Evolutionary conservation across 208 protist species (phyloP).

Genomic region (Strigomonas culicis): DNA sequence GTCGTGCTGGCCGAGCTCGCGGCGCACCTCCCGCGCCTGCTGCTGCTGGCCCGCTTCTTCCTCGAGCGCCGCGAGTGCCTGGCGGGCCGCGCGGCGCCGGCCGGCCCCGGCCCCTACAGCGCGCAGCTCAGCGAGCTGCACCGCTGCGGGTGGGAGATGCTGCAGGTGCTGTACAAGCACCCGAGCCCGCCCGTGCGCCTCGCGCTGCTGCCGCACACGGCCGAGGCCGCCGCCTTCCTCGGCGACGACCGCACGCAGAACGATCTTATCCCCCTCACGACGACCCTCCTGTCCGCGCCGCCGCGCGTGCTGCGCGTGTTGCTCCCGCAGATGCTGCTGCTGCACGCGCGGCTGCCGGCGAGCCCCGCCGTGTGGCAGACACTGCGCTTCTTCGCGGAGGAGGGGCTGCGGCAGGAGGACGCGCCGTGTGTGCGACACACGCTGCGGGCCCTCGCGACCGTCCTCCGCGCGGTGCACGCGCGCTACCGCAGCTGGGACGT

Average conservation of each 20-base stretch:
- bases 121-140: constrained; percentile 41
- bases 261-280: constrained; percentile 74
- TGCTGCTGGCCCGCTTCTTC: constrained; percentile 40
- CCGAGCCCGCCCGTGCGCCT: constrained; percentile 28
- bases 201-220: constrained; percentile 29
- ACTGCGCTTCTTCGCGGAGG: constrained; percentile 62
- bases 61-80: constrained; percentile 36
- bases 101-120: constrained; percentile 19
- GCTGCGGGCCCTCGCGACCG: constrained; percentile 29
- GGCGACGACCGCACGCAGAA: constrained; percentile 52
- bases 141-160: constrained; percentile 51
- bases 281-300: constrained; percentile 39
- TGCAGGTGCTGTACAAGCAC: constrained; percentile 53
- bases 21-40: constrained; percentile 48
- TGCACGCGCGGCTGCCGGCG: constrained; percentile 37
- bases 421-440: constrained; percentile 30
- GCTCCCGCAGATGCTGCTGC: constrained; percentile 47
- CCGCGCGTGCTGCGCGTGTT: constrained; percentile 49
- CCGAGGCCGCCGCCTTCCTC: constrained; percentile 49
- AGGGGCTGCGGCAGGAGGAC: constrained; percentile 51
- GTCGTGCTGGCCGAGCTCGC: constrained; percentile 59
- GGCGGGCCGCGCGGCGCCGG: constrained; percentile 14
- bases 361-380: constrained; percentile 34
- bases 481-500: neutral
- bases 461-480: neutral